phyloP scores from a whole-genome alignment of 1,139 yeast genomes.

The Hyphopichia pseudoburtonii region DNA sequence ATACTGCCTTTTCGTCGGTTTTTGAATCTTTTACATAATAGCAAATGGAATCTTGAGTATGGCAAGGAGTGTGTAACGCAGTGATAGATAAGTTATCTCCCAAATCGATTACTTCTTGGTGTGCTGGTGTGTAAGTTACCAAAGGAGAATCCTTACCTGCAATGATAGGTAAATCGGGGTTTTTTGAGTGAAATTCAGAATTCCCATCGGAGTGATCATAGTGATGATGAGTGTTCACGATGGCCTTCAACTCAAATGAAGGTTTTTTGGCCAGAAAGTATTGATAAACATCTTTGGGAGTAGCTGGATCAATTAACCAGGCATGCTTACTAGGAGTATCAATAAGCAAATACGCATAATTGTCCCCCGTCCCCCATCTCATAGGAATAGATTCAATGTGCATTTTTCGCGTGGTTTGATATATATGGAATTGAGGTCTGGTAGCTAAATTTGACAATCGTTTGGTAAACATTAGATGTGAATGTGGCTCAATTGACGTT shows the following conservation, averaged over 20 bases:
- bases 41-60: constrained; percentile 93
- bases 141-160: constrained; percentile 81
- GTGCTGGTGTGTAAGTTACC: constrained; percentile 67
- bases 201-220: constrained; percentile 95
- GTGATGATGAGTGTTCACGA: constrained; percentile 95
- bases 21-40: constrained; percentile 66
- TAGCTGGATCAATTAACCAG: constrained; percentile 93
- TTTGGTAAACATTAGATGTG: too few species aligned
- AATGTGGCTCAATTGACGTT: too few species aligned
- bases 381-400: constrained; percentile 79
- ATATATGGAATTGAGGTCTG: too few species aligned
- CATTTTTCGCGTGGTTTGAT: constrained; percentile 66
- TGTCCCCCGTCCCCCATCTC: constrained; percentile 96
- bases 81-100: constrained; percentile 68
- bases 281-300: constrained; percentile 55
- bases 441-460: too few species aligned
- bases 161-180: constrained; percentile 66
- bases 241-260: constrained; percentile 55
- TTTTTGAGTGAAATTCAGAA: constrained; percentile 36
- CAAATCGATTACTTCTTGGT: constrained; percentile 57
- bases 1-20: constrained; percentile 69
- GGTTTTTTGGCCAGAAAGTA: constrained; percentile 26
- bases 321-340: constrained; percentile 69
- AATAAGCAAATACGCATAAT: constrained; percentile 77
- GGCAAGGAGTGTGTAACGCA: constrained; percentile 96